Evolutionary conservation across 202 grass and related monocot genomes (phyloP), one percentile per base, ranked within the genome.

Genomic region (Sporobolus alterniflorus): DNA sequence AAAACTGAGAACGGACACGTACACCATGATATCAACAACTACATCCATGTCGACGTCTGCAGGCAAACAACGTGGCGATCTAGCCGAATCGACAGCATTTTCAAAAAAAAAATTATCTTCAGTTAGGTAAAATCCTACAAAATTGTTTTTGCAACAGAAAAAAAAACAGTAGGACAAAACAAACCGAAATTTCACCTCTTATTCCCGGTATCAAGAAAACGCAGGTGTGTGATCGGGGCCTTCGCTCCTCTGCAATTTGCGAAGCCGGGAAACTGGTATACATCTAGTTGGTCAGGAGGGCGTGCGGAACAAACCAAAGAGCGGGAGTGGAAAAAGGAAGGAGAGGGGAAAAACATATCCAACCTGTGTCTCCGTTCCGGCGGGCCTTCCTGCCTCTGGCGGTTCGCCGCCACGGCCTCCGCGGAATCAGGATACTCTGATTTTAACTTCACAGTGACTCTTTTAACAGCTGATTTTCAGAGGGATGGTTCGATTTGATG

Each of bases 101-200:
- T 61, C 22, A 78, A 22, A n/a, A n/a, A n/a, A n/a, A n/a, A n/a
- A 75, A 59, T 3, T 22, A 69, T 13, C 30, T 24, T 24, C 52
- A 33, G 64, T 76, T 82, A 82, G 78, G 71, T 87, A 60, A 69
- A 76, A 82, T 87, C 63, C 63, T 76, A 82, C 63, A 60, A 71
- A 59, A 69, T n/a, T n/a, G n/a, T n/a, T n/a, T n/a, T n/a, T n/a
- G n/a, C n/a, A n/a, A n/a, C n/a, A n/a, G n/a, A n/a, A 39, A 39
- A 39, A 66, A 52, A 73, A 36, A 29, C 1, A 46, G 15, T 7
- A 39, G 30, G 60, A 15, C 25, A 55, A 21, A 69, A 13, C 48
- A n/a, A 40, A 32, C 30, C 21, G 28, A 30, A 26, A 68, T 36
- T 60, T 8, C 36, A 43, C 81, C 60, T 83, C 20, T 33, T 44